Conservation (phyloP, 129 eudicot genomes). For the Lonicera japonica region DNA sequence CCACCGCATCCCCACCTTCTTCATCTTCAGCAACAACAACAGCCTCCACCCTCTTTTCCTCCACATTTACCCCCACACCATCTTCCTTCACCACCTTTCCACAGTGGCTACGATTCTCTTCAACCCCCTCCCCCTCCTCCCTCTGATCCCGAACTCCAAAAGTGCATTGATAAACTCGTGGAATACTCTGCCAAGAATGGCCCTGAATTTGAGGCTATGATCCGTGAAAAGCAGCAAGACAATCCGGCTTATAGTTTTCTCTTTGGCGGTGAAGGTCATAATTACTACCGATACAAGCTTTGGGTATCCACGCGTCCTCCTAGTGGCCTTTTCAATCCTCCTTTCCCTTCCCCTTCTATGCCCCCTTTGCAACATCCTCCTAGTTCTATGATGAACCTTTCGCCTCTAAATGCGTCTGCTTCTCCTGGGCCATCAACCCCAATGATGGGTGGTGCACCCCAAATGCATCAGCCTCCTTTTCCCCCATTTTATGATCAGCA, state of each 20-base stretch:
- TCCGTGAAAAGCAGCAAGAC: constrained; percentile 82
- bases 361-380: constrained; percentile 61
- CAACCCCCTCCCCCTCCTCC: constrained; percentile 91
- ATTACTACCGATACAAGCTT: constrained; percentile 79
- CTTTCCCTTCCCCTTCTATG: constrained; percentile 51
- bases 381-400: constrained; percentile 59
- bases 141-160: constrained; percentile 86
- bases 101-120: constrained; percentile 54
- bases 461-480: constrained; percentile 72
- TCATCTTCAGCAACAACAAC: constrained; percentile 55
- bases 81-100: constrained; percentile 47
- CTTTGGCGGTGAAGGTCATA: constrained; percentile 94
- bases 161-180: constrained; percentile 87
- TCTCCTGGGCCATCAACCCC: constrained; percentile 35
- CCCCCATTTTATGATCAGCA: constrained; percentile 77
- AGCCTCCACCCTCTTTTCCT: constrained; percentile 57
- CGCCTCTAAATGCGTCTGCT: constrained; percentile 37
- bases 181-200: constrained; percentile 89
- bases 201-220: constrained; percentile 95
- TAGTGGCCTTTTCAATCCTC: constrained; percentile 43
- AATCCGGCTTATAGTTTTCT: constrained; percentile 86
- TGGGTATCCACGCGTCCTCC: constrained; percentile 63
- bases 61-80: constrained; percentile 71
- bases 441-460: constrained; percentile 37
- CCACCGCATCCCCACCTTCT: constrained; percentile 61